These are phyloP conservation scores for Lenzites betulinus DNA, from an alignment of 768 basidiomycete species.

Conservation along the genomic window DNA sequence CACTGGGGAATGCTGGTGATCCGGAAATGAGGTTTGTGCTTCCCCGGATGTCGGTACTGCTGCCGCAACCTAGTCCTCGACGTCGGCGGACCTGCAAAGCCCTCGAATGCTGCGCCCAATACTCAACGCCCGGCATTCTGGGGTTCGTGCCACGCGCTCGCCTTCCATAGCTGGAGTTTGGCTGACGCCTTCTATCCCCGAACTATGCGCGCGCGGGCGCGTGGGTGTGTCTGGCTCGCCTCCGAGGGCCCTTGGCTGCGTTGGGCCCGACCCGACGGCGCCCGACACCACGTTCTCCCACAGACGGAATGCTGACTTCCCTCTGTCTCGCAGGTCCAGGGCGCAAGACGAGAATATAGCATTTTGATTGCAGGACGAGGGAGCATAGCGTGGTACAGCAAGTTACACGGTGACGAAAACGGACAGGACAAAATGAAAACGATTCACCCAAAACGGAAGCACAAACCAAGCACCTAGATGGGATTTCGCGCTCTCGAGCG, in stretches of 20 bases:
- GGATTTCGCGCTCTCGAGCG: neutral
- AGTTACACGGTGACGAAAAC: neutral
- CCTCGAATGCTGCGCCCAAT: neutral
- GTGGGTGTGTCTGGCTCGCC: neutral
- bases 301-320: neutral
- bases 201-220: neutral
- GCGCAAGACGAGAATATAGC: neutral
- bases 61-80: conserved; percentile 8
- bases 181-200: conserved; percentile 3
- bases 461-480: conserved; percentile 6
- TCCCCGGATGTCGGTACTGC: neutral
- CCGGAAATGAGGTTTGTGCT: conserved; percentile 2
- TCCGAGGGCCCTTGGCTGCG: neutral
- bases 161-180: neutral
- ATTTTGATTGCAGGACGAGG: conserved; percentile 4
- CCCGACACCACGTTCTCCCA: neutral
- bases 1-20: conserved; percentile 17
- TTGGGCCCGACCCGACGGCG: neutral
- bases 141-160: neutral
- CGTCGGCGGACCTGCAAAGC: neutral
- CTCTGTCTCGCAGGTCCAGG: neutral
- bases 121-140: conserved; percentile 2
- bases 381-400: neutral
- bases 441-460: neutral
- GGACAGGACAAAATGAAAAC: neutral